phyloP scores from a whole-genome alignment of 805 yeast genomes.

The Sugiyamaella chiloensis region DNA sequence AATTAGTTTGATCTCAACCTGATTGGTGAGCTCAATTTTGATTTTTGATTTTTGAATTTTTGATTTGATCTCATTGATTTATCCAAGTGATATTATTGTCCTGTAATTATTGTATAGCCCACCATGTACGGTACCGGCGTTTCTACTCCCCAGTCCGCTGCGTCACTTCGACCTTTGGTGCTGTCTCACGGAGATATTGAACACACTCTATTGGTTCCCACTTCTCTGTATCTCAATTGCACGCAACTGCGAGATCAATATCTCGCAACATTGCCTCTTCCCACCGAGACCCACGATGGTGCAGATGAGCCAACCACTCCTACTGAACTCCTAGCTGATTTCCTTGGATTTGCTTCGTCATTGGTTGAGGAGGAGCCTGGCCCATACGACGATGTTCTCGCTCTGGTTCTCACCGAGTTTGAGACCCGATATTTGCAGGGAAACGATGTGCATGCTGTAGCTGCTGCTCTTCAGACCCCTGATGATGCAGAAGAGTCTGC shows the following conservation, averaged over 20 bases:
- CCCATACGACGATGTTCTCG: constrained; percentile 66
- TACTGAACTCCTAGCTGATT: constrained; percentile 78
- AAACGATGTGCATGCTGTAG: constrained; percentile 84
- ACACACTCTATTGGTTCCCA: constrained; percentile 83
- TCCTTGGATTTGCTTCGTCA: constrained; percentile 56
- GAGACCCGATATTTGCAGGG: constrained; percentile 74
- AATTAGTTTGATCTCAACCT: too few relatives aligned
- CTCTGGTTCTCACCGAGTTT: constrained; percentile 73
- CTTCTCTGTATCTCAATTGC: constrained; percentile 70
- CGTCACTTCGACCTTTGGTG: constrained; percentile 73
- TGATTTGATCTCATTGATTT: too few relatives aligned
- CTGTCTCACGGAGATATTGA: constrained; percentile 84
- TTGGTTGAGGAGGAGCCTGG: constrained; percentile 41
- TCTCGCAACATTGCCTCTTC: constrained; percentile 62
- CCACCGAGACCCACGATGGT: constrained; percentile 76
- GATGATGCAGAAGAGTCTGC: constrained; percentile 51
- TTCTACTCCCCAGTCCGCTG: constrained; percentile 42
- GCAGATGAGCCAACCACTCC: constrained; percentile 87
- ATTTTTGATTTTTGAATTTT: too few relatives aligned
- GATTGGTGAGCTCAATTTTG: too few relatives aligned
- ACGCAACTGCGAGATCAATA: constrained; percentile 89
- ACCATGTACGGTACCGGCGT: constrained; percentile 37
- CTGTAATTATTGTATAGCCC: constrained; percentile 1
- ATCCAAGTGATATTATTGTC: not conserved
- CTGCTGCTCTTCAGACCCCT: constrained; percentile 55